phyloP scores from a whole-genome alignment of 2,329 filamentous ascomycete species.

The Cordyceps militaris region DNA sequence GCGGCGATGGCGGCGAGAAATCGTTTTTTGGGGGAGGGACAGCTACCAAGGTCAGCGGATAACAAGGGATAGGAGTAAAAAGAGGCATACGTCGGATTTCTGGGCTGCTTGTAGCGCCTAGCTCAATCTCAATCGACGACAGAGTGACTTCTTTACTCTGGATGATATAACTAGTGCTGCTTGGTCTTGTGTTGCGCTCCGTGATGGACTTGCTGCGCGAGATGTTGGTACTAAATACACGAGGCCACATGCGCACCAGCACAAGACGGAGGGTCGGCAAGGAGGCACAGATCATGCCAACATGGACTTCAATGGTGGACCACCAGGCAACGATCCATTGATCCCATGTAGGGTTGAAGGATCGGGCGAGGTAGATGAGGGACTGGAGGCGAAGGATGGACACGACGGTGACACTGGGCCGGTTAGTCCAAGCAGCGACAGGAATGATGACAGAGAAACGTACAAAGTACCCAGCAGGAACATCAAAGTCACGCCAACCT shows the following conservation, averaged over 20 bases:
- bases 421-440: neutral
- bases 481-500: constrained; percentile 41
- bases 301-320: constrained; percentile 22
- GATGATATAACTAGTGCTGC: constrained; percentile 4
- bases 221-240: constrained; percentile 8
- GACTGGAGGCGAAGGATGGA: constrained; percentile 20
- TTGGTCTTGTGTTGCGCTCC: constrained; percentile 1
- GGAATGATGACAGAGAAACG: constrained; percentile 15
- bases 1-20: neutral
- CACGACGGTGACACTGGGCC: constrained; percentile 19
- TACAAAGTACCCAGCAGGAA: constrained; percentile 42
- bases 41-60: neutral
- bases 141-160: constrained; percentile 6
- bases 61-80: neutral
- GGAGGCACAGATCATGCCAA: constrained; percentile 22
- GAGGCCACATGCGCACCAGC: constrained; percentile 14
- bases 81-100: neutral
- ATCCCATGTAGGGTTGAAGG: constrained; percentile 21
- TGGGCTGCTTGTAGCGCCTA: neutral
- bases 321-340: constrained; percentile 18
- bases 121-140: constrained; percentile 1
- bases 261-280: constrained; percentile 21
- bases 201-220: constrained; percentile 8
- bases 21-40: neutral
- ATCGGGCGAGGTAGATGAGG: constrained; percentile 18